Percentiles rank a stretch among this genome's conserved stretches.
These are phyloP conservation scores for Curvularia verruculosa DNA, from an alignment of 2,329 filamentous ascomycete species.

Conservation along the genomic window DNA sequence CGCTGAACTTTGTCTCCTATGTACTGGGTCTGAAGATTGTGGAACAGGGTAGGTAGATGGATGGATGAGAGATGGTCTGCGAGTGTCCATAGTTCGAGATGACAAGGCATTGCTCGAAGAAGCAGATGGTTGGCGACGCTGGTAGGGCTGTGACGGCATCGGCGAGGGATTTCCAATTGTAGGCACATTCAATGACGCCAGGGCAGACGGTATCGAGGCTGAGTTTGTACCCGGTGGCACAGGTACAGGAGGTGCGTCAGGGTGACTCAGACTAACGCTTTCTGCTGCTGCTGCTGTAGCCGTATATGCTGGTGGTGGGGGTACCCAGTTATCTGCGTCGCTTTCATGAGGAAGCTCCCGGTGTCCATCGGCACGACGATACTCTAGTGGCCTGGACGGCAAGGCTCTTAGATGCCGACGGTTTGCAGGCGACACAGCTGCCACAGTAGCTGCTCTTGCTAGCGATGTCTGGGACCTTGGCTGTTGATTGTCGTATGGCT, in stretches of 20 bases:
- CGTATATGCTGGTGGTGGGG: constrained; percentile 81
- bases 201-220: constrained; percentile 29
- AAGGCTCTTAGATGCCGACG: constrained; percentile 67
- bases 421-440: constrained; percentile 73
- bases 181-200: constrained; percentile 35
- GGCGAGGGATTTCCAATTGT: constrained; percentile 29
- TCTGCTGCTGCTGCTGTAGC: constrained; percentile 58
- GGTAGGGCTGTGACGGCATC: constrained; percentile 32
- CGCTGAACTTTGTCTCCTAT: constrained; percentile 34
- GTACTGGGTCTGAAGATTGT: constrained; percentile 26
- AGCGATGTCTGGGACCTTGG: constrained; percentile 49
- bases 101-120: constrained; percentile 40
- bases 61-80: constrained; percentile 41
- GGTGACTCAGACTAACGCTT: constrained; percentile 48
- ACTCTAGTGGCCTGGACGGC: constrained; percentile 63
- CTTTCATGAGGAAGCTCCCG: constrained; percentile 82
- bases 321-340: constrained; percentile 87
- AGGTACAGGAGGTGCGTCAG: constrained; percentile 37
- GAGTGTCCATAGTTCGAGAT: constrained; percentile 14
- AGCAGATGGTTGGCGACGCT: constrained; percentile 37
- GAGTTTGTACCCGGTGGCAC: constrained; percentile 9
- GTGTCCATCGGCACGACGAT: constrained; percentile 71
- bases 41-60: constrained; percentile 44
- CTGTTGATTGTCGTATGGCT: constrained; percentile 50
- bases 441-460: constrained; percentile 53